Conservation (phyloP, 2,329 filamentous ascomycete species). For the Sporothrix globosa region DNA sequence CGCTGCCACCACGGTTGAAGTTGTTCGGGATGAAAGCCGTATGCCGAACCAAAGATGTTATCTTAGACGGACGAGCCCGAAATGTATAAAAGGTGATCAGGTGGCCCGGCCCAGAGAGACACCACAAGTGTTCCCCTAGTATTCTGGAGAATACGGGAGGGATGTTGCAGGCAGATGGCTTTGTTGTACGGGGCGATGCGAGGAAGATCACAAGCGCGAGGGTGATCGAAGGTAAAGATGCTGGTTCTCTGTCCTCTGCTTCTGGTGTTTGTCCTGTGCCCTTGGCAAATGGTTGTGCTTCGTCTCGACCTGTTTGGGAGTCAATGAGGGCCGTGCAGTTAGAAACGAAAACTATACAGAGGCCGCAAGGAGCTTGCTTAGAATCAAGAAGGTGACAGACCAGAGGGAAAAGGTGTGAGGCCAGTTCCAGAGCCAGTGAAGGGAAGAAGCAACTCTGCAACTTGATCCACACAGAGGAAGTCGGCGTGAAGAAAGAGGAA, state of each 20-base stretch:
- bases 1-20: not conserved
- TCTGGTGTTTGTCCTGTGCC: not conserved
- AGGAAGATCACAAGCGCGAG: constrained; percentile 23
- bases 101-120: not conserved
- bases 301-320: not conserved
- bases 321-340: not conserved
- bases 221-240: not conserved
- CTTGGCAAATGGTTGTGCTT: not conserved
- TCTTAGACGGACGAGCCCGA: constrained; percentile 6
- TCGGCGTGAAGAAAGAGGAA: not conserved
- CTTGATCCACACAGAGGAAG: not conserved
- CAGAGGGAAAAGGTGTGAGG: not conserved
- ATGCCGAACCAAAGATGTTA: not conserved
- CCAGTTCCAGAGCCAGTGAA: not conserved
- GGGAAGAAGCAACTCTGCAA: not conserved
- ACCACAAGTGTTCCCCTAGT: constrained; percentile 1
- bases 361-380: not conserved
- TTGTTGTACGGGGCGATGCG: constrained; percentile 5
- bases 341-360: not conserved
- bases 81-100: constrained; percentile 2
- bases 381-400: not conserved
- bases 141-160: too few relatives aligned
- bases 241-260: not conserved
- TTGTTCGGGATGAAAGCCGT: not conserved
- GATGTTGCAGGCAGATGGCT: not conserved